Evolutionary conservation across 1,284 basidiomycete genomes (phyloP).

Genomic region (Schizophyllum commune): DNA sequence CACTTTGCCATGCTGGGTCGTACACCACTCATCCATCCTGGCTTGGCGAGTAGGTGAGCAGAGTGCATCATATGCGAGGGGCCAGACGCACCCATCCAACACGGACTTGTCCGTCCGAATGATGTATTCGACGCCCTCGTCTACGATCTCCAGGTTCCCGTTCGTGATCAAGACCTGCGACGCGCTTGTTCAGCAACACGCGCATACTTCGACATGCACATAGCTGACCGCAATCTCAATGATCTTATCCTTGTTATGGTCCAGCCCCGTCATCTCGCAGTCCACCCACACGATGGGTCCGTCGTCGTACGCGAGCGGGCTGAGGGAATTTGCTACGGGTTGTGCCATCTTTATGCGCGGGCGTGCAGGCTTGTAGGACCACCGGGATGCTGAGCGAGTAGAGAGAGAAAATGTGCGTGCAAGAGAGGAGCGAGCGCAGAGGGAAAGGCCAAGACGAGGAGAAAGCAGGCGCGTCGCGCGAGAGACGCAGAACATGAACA

Average conservation of each 20-base stretch:
- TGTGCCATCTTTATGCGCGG: neutral
- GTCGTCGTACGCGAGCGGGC: conserved; percentile 34
- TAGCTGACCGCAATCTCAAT: conserved; percentile 77
- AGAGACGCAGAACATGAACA: neutral
- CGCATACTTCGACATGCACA: neutral
- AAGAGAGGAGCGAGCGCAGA: no score
- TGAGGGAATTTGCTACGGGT: conserved; percentile 2
- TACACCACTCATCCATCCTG: conserved; percentile 77
- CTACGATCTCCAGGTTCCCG: conserved; percentile 67
- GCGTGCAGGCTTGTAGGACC: neutral
- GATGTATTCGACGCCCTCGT: conserved; percentile 67
- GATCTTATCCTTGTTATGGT: conserved; percentile 60
- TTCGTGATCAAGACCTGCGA: conserved; percentile 76
- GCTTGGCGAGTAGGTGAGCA: neutral
- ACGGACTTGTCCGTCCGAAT: conserved; percentile 56
- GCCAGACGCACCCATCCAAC: conserved; percentile 51
- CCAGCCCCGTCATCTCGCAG: conserved; percentile 76
- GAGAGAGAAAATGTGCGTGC: no score
- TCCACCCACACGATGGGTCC: conserved; percentile 86
- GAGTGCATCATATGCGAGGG: neutral
- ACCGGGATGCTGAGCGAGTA: neutral
- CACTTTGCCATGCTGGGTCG: conserved; percentile 61
- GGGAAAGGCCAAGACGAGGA: no score
- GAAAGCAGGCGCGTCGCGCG: neutral
- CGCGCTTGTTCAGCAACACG: neutral